phyloP scores from a whole-genome alignment of 1,284 basidiomycete species.

The Gomphus sp. region DNA sequence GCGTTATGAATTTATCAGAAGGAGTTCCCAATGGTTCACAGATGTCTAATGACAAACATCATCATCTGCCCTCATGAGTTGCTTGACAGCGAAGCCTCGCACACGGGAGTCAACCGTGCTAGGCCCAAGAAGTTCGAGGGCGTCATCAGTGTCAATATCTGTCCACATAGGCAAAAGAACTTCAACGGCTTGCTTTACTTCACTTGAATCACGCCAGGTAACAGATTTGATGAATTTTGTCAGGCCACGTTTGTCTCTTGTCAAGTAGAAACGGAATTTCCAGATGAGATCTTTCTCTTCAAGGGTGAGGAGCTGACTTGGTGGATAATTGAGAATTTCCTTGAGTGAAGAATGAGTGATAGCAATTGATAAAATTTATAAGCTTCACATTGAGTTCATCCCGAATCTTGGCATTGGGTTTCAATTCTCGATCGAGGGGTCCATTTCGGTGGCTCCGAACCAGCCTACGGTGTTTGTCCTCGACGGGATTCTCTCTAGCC shows the following conservation, averaged over 20 bases:
- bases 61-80: slow-evolving; percentile 87
- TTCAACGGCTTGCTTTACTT: slow-evolving; percentile 97
- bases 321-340: slow-evolving; percentile 88
- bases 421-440: slow-evolving; percentile 90
- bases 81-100: slow-evolving; percentile 87
- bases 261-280: slow-evolving; percentile 98
- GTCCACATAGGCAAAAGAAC: slow-evolving; percentile 95
- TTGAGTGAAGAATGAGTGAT: slow-evolving; percentile 22
- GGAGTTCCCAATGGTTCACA: not conserved
- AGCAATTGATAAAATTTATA: not conserved
- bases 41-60: slow-evolving; percentile 47
- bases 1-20: slow-evolving; percentile 10
- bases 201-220: slow-evolving; percentile 92
- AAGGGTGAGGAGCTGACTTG: slow-evolving; percentile 78
- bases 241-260: slow-evolving; percentile 80
- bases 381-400: slow-evolving; percentile 86
- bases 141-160: slow-evolving; percentile 94
- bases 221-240: slow-evolving; percentile 99
- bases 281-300: slow-evolving; percentile 96
- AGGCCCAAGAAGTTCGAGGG: slow-evolving; percentile 89
- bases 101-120: slow-evolving; percentile 88
- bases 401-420: slow-evolving; percentile 91
- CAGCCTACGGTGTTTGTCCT: slow-evolving; percentile 92
- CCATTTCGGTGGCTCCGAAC: slow-evolving; percentile 93
- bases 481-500: slow-evolving; percentile 87